Conservation (phyloP, 495 filamentous ascomycete genomes). For the Aspergillus ellipticus region DNA sequence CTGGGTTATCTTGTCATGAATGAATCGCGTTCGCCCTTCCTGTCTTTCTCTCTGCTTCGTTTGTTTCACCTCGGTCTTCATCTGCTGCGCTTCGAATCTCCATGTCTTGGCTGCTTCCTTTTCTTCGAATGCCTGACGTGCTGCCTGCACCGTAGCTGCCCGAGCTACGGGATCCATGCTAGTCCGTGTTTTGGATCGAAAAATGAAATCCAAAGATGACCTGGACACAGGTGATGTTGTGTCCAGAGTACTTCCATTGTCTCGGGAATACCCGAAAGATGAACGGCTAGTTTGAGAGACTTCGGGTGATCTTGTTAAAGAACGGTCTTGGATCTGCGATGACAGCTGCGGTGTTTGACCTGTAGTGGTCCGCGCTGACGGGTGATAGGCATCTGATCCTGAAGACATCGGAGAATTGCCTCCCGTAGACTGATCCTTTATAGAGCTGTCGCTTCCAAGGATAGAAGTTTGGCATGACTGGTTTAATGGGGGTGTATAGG, state of each 20-base stretch:
- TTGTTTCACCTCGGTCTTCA: constrained; percentile 45
- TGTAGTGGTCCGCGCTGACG: constrained; percentile 26
- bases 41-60: constrained; percentile 35
- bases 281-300: constrained; percentile 50
- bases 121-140: constrained; percentile 55
- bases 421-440: constrained; percentile 29
- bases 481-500: constrained; percentile 52
- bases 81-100: constrained; percentile 52
- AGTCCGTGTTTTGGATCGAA: constrained; percentile 45
- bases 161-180: constrained; percentile 48
- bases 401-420: constrained; percentile 21
- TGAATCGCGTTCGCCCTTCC: constrained; percentile 15
- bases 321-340: constrained; percentile 46
- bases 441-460: constrained; percentile 43
- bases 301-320: constrained; percentile 42
- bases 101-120: constrained; percentile 57
- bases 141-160: constrained; percentile 51
- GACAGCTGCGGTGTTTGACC: constrained; percentile 37
- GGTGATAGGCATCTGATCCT: constrained; percentile 24
- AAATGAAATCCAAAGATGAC: constrained; percentile 55
- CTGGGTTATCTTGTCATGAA: constrained; percentile 17
- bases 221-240: constrained; percentile 49
- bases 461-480: constrained; percentile 50
- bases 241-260: constrained; percentile 39
- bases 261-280: constrained; percentile 47